phyloP scores from a whole-genome alignment of 73 alveolate genomes.

The Breviolum minutum region DNA sequence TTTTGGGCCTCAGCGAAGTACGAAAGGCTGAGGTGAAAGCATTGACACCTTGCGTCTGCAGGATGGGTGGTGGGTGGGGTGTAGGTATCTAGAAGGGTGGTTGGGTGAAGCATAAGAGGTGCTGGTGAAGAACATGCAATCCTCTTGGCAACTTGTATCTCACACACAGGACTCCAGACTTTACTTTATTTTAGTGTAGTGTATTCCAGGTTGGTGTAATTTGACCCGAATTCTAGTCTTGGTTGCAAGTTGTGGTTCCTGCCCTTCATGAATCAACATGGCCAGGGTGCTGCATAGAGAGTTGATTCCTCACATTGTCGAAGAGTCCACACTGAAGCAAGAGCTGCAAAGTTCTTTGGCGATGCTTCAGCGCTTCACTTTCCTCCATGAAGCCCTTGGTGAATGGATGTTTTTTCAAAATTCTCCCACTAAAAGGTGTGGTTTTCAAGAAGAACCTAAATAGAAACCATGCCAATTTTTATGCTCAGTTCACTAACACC shows the following conservation, averaged over 20 bases:
- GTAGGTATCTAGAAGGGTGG: neutral
- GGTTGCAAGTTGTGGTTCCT: no score
- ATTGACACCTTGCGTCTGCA: slow-evolving; percentile 42
- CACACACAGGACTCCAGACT: no score
- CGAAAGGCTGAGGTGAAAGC: slow-evolving; percentile 72
- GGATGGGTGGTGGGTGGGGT: neutral
- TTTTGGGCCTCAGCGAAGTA: slow-evolving; percentile 60
- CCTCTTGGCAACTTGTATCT: no score
- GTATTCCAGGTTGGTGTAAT: neutral
- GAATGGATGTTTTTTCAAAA: neutral
- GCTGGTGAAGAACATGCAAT: no score
- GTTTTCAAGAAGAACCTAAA: neutral
- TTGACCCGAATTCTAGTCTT: no score
- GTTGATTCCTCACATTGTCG: slow-evolving; percentile 47
- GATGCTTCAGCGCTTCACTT: neutral
- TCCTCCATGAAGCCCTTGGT: neutral
- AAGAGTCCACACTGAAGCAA: neutral
- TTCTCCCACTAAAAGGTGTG: neutral
- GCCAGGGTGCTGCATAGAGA: slow-evolving; percentile 66
- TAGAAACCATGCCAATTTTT: no score
- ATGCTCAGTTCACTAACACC: neutral
- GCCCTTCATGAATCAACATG: neutral
- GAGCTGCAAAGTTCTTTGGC: slow-evolving; percentile 14
- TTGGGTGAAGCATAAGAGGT: neutral
- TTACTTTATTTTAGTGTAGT: no score